Conservation (phyloP, 164 flowering plant species). For the Chloranthus sessilifolius region DNA sequence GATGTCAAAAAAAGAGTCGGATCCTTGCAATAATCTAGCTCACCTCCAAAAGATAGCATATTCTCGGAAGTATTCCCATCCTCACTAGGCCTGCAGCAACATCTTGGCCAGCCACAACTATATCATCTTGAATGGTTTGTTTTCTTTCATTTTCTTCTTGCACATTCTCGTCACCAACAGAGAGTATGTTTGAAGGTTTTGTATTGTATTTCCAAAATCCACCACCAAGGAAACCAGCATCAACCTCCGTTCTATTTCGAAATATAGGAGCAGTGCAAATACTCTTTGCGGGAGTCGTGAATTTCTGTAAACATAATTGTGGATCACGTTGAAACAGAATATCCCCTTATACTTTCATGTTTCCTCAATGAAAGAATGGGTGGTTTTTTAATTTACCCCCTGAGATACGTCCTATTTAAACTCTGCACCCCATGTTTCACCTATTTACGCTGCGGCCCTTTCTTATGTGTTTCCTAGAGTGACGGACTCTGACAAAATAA, state of each 20-base stretch:
- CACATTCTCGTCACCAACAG: conserved; percentile 23
- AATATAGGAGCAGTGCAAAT: conserved; percentile 81
- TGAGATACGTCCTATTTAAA: too few relatives aligned
- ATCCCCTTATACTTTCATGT: not conserved
- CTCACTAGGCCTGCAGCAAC: conserved; percentile 86
- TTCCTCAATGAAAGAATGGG: not conserved
- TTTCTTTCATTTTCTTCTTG: conserved; percentile 38
- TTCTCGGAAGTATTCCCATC: conserved; percentile 82
- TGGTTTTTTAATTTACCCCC: too few relatives aligned
- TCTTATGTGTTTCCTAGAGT: too few relatives aligned
- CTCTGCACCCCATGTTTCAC: too few relatives aligned
- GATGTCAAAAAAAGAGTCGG: too few relatives aligned
- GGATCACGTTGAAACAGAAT: not conserved
- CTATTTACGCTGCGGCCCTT: too few relatives aligned
- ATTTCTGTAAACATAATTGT: conserved; percentile 38
- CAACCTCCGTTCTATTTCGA: conserved; percentile 72
- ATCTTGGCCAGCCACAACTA: conserved; percentile 82
- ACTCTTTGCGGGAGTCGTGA: conserved; percentile 26
- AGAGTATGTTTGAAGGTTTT: conserved; percentile 71
- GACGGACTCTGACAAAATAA: too few relatives aligned
- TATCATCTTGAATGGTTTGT: conserved; percentile 77
- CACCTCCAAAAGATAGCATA: conserved; percentile 78
- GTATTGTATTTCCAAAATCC: conserved; percentile 96
- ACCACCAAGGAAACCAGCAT: conserved; percentile 75
- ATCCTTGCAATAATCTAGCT: too few relatives aligned